Evolutionary conservation across 1,139 yeast species (phyloP).

Genomic region (Geotrichum siamense): DNA sequence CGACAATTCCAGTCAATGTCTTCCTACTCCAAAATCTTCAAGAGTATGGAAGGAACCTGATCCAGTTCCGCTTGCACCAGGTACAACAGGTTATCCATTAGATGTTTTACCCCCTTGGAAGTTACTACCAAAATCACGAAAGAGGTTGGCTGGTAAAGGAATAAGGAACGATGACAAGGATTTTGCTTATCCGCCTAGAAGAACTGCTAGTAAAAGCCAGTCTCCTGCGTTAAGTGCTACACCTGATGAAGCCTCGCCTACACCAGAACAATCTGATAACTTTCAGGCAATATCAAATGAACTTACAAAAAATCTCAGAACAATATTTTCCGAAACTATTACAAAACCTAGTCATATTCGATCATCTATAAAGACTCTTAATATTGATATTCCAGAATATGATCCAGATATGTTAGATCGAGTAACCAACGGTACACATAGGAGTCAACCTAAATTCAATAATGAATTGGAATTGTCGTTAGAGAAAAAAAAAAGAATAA

Average conservation of each 20-base stretch:
- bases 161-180: constrained; percentile 11
- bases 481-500: constrained; percentile 9
- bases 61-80: constrained; percentile 42
- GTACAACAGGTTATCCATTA: constrained; percentile 60
- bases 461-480: constrained; percentile 1
- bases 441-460: constrained; percentile 3
- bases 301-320: constrained; percentile 29
- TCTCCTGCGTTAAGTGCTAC: constrained; percentile 6
- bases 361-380: constrained; percentile 18
- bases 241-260: constrained; percentile 6
- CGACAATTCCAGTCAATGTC: not conserved
- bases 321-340: constrained; percentile 35
- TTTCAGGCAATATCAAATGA: not conserved
- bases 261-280: constrained; percentile 8
- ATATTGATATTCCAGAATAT: constrained; percentile 3
- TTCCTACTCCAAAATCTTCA: not conserved
- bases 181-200: not conserved
- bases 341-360: constrained; percentile 39
- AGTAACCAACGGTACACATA: not conserved
- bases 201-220: constrained; percentile 10
- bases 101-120: constrained; percentile 54
- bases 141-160: constrained; percentile 7
- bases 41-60: constrained; percentile 49
- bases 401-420: constrained; percentile 8
- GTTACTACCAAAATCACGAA: constrained; percentile 37